Percentiles rank a stretch among this genome's conserved stretches.
phyloP scores from a whole-genome alignment of 1,139 yeast genomes.

The Zygoascus meyerae region DNA sequence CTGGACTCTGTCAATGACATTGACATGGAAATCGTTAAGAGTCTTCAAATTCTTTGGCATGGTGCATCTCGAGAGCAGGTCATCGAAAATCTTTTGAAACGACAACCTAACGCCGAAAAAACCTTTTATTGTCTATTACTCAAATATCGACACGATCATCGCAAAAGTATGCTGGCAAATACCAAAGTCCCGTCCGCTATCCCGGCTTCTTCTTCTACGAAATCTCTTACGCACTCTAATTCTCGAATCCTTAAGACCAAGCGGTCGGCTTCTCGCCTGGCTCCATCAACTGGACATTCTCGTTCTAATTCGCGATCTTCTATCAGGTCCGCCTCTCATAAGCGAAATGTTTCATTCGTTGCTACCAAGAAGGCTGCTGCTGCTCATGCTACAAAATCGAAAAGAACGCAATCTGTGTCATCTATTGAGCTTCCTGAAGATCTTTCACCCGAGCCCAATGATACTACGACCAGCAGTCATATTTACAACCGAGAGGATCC shows the following conservation, averaged over 20 bases:
- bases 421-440: neutral
- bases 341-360: conserved; percentile 21
- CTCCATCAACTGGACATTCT: conserved; percentile 15
- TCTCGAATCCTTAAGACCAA: conserved; percentile 6
- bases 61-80: conserved; percentile 66
- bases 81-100: conserved; percentile 51
- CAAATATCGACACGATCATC: conserved; percentile 78
- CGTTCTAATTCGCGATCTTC: conserved; percentile 18
- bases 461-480: neutral
- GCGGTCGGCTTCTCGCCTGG: conserved; percentile 3
- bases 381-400: neutral
- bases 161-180: conserved; percentile 12
- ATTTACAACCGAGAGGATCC: neutral
- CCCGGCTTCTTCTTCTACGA: conserved; percentile 5
- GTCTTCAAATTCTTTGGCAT: conserved; percentile 85
- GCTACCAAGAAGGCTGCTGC: conserved; percentile 9
- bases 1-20: conserved; percentile 46
- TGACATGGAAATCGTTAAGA: conserved; percentile 77
- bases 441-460: neutral
- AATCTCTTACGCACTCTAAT: neutral
- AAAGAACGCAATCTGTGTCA: conserved; percentile 3
- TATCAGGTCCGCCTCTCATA: conserved; percentile 24
- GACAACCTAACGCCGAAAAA: conserved; percentile 73
- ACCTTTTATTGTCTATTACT: conserved; percentile 78
- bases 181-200: neutral